Base-by-base conservation (phyloP, 495 filamentous ascomycete species). In the Glonium stellatum region DNA sequence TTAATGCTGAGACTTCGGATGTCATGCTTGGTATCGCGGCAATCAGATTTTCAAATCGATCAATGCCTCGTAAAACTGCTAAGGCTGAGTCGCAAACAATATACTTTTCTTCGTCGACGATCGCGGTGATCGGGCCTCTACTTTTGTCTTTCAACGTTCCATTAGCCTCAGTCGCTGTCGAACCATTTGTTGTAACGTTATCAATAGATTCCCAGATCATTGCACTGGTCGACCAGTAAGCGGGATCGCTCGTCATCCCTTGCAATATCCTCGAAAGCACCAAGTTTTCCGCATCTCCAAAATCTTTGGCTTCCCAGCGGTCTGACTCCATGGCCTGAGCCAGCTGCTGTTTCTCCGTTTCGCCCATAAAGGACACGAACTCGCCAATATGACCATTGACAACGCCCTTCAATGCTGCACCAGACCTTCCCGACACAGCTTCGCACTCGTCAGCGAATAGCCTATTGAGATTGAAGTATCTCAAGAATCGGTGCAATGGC, bases 371-470 rank as follows among this genome's bases (percentile, higher is more conserved):
- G 35, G 83, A 78, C 48, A 97, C 87, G 64, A 92, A 98, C 31
- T 95, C 90, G 49, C 84, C 85, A 67, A 98, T 97, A 59, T 98
- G 93, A 52, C 82, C 84, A 62, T 95, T 92, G 39, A 98, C 89
- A 1, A 95, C 80, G 3, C 82, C 92, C 70, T 96, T 96, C 27
- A 98, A 77, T 1, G 86, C 80, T 5, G 84, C 86, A 1, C 92
- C 92, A 55, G 89, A 85, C 55, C 93, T 82, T 2, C 93, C 93
- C 13, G 90, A 96, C 15, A 97, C 89, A 3, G 93, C 89, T 71
- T 99, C 93, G 66, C 93, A 99, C 70, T 99, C 93, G 65, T 96
- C 95, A 8, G 90, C 89, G 67, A 97, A 99, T 22, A 96, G 82
- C 25, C 92, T 82, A 64, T 97, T 97, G 19, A 99, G 82, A 8